phyloP scores from a whole-genome alignment of 2,329 filamentous ascomycete genomes.

The Thelonectria blattea region DNA sequence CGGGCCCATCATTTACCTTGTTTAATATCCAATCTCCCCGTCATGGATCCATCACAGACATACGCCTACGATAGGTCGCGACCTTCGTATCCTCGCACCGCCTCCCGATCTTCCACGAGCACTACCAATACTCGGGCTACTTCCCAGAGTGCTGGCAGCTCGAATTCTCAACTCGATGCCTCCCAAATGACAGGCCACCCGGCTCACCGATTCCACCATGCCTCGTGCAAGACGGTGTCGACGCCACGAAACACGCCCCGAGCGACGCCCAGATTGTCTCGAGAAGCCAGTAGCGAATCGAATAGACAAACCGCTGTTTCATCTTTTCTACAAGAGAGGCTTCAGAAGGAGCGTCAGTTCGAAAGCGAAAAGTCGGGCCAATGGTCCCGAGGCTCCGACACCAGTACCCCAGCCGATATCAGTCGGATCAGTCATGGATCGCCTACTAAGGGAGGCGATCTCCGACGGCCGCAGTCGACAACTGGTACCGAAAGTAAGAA shows the following conservation, averaged over 20 bases:
- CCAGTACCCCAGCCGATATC: slow-evolving; percentile 48
- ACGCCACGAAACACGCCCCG: slow-evolving; percentile 48
- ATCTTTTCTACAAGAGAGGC: slow-evolving; percentile 59
- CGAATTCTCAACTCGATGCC: slow-evolving; percentile 47
- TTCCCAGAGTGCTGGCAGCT: slow-evolving; percentile 50
- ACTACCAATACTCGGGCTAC: slow-evolving; percentile 50
- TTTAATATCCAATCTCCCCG: slow-evolving; percentile 8
- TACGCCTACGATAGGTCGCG: slow-evolving; percentile 39
- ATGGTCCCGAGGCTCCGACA: slow-evolving; percentile 45
- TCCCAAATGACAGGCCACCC: slow-evolving; percentile 45
- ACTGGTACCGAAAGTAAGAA: slow-evolving; percentile 51
- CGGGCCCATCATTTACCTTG: neutral
- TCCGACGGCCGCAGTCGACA: slow-evolving; percentile 52
- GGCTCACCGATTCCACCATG: slow-evolving; percentile 50
- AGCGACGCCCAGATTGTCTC: slow-evolving; percentile 50
- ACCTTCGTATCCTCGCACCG: slow-evolving; percentile 47
- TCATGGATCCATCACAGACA: slow-evolving; percentile 41
- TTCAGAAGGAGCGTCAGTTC: slow-evolving; percentile 57
- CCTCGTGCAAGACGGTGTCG: slow-evolving; percentile 41
- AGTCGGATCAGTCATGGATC: slow-evolving; percentile 46
- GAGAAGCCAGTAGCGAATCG: slow-evolving; percentile 50
- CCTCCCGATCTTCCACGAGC: slow-evolving; percentile 54
- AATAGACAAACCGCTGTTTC: slow-evolving; percentile 52
- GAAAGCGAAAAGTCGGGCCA: slow-evolving; percentile 52
- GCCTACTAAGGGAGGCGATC: slow-evolving; percentile 46